Evolutionary conservation across 805 yeast genomes (phyloP).

Genomic region (Millerozyma miso): DNA sequence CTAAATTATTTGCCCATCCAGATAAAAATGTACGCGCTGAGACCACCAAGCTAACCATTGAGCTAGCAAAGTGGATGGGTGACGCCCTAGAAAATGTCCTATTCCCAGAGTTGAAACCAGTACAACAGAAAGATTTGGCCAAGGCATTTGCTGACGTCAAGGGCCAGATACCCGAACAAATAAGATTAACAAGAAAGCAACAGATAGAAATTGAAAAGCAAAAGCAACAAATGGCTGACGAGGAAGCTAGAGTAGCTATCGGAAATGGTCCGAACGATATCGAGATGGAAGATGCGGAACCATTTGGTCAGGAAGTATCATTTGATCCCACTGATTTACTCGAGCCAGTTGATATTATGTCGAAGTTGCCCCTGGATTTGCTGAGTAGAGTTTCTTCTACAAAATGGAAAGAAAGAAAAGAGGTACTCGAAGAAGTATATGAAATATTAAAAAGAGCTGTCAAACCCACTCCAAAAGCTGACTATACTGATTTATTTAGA

Average conservation of each 20-base stretch:
- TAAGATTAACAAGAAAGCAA: constrained; percentile 53
- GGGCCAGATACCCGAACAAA: constrained; percentile 43
- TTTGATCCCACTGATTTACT: constrained; percentile 69
- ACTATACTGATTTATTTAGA: constrained; percentile 62
- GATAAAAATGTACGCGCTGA: constrained; percentile 83
- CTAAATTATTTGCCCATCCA: constrained; percentile 76
- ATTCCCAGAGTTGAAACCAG: constrained; percentile 76
- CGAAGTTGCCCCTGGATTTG: constrained; percentile 64
- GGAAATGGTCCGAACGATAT: constrained; percentile 17
- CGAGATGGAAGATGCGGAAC: constrained; percentile 28
- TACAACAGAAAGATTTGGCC: constrained; percentile 81
- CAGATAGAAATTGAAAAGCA: constrained; percentile 34
- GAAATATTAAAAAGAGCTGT: constrained; percentile 50
- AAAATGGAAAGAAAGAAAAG: constrained; percentile 92
- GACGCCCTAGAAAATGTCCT: constrained; percentile 52
- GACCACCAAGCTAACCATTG: constrained; percentile 64
- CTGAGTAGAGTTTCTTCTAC: constrained; percentile 49
- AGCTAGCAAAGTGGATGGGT: constrained; percentile 73
- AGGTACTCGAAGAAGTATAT: constrained; percentile 63
- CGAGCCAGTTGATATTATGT: constrained; percentile 64
- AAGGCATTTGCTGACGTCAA: constrained; percentile 58
- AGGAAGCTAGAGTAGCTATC: constrained; percentile 12
- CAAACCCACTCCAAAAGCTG: constrained; percentile 52
- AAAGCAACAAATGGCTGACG: constrained; percentile 9
- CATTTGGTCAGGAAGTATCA: constrained; percentile 5